Evolutionary conservation across 1,139 yeast species (phyloP), one percentile per base, ranked within the genome.

Genomic region (Candida labiduridarum): DNA sequence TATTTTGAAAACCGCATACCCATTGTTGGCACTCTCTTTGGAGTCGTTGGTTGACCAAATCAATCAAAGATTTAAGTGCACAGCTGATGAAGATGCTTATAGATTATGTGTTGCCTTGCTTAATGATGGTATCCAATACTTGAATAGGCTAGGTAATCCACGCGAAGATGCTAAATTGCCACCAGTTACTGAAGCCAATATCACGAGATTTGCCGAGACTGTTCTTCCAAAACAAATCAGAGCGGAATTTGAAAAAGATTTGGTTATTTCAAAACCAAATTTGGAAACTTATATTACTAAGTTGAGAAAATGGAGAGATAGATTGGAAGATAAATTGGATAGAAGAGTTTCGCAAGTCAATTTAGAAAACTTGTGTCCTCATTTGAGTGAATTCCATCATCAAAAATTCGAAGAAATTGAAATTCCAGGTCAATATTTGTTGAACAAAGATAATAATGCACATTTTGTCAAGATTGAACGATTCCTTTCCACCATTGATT

Each of bases 401-500:
- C 99, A 94, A 66, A 92, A 91, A 71, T 95, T 94, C 65, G 99
- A 95, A 67, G 98, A 95, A 49, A 90, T 95, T 54, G 99, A 95
- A 66, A 86, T 95, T 51, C 99, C 99, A 0, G 99, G 99, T 1
- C 99, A 95, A 65, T 94, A 94, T 63, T 75, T 92, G 61, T 70
- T 85, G 67, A 86, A 87, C 65, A 87, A 86, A 64, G 98, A 92
- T 61, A 87, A 78, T 65, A 94, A 91, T 65, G 75, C 83, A 42
- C 97, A 92, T 66, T 95, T 95, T 65, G 82, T 90, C 49, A 94
- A 92, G 76, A 90, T 95, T 62, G 97, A 91, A 55, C 78, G 99
- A 54, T 95, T 95, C 72, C 73, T 94, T 68, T 95, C 99, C 2
- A 84, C 90, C 0, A 83, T 95, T 52, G 96, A 91, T 57, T 81